Conservation (phyloP, 2,329 filamentous ascomycete species). For the Cercospora brassicicola region DNA sequence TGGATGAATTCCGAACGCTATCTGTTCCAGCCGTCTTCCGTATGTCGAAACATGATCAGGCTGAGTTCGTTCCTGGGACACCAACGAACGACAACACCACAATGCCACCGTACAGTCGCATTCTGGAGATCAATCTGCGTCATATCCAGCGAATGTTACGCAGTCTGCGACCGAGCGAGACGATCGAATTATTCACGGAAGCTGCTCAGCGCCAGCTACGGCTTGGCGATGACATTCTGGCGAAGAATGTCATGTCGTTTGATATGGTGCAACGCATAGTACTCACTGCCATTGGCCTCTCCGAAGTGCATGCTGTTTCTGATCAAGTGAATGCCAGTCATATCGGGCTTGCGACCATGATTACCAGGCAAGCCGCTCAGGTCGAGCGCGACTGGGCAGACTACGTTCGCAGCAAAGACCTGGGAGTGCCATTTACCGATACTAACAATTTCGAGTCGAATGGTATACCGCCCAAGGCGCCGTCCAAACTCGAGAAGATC, state of each 20-base stretch:
- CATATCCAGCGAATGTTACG: slow-evolving; percentile 65
- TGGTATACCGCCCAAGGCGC: neutral
- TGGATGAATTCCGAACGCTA: slow-evolving; percentile 54
- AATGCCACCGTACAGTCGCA: slow-evolving; percentile 28
- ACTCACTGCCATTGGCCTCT: slow-evolving; percentile 53
- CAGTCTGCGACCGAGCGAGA: slow-evolving; percentile 42
- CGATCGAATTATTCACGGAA: slow-evolving; percentile 26
- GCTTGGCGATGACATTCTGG: slow-evolving; percentile 43
- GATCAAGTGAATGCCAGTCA: slow-evolving; percentile 40
- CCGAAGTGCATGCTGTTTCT: slow-evolving; percentile 40
- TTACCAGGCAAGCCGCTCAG: slow-evolving; percentile 29
- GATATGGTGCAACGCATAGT: slow-evolving; percentile 63
- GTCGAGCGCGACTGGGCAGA: slow-evolving; percentile 21
- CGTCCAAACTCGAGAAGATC: slow-evolving; percentile 46
- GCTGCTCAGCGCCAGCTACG: slow-evolving; percentile 24
- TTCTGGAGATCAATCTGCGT: slow-evolving; percentile 60
- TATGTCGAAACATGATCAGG: slow-evolving; percentile 23
- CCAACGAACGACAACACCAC: slow-evolving; percentile 12
- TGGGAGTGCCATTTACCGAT: neutral
- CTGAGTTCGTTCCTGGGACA: slow-evolving; percentile 15
- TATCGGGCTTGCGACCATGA: slow-evolving; percentile 36
- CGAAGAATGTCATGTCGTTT: slow-evolving; percentile 55
- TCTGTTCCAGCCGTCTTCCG: slow-evolving; percentile 53
- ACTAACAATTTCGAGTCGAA: neutral
- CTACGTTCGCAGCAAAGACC: slow-evolving; percentile 10